A percentile compares a stretch with the other conserved stretches of the same genome.
These are phyloP conservation scores for Zygoascus biomembranicola DNA, from an alignment of 805 yeast genomes.

Conservation along the genomic window DNA sequence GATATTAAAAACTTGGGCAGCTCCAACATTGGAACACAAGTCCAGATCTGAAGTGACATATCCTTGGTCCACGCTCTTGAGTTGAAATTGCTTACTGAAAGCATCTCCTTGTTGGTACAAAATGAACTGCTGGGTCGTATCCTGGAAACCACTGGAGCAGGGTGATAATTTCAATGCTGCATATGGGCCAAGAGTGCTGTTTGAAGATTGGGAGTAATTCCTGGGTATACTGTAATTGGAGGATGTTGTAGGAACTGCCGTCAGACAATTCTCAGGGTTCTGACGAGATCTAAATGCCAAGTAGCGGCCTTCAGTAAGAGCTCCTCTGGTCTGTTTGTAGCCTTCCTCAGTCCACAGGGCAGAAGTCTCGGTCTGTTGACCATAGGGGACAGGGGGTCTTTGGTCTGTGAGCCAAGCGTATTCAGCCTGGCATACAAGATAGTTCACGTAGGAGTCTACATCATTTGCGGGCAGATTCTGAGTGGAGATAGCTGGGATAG, in stretches of 20 bases:
- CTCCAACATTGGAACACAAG: background rate
- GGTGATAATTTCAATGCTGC: background rate
- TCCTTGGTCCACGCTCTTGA: background rate
- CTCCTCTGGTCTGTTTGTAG: slow-evolving; percentile 18
- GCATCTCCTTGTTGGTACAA: slow-evolving; percentile 5
- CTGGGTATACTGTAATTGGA: too few species aligned
- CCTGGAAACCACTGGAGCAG: background rate
- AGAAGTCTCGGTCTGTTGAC: slow-evolving; percentile 13
- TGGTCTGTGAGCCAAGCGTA: background rate
- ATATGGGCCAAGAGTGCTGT: background rate
- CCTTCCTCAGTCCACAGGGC: slow-evolving; percentile 18
- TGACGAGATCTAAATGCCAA: slow-evolving; percentile 7
- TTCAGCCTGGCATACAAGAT: slow-evolving; percentile 7
- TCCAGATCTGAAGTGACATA: background rate
- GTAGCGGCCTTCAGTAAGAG: slow-evolving; percentile 21
- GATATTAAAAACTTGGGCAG: background rate
- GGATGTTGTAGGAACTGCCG: too few species aligned
- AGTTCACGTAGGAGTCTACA: slow-evolving; percentile 7
- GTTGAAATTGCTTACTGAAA: slow-evolving; percentile 1
- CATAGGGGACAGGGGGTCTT: slow-evolving; percentile 19
- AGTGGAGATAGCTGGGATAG: slow-evolving; percentile 10
- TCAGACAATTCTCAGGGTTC: background rate
- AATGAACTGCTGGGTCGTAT: slow-evolving; percentile 10
- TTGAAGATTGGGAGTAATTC: too few species aligned
- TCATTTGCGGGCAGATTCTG: slow-evolving; percentile 8